Evolutionary conservation across 768 basidiomycete species (phyloP).

Genomic region (Mrakia frigida): DNA sequence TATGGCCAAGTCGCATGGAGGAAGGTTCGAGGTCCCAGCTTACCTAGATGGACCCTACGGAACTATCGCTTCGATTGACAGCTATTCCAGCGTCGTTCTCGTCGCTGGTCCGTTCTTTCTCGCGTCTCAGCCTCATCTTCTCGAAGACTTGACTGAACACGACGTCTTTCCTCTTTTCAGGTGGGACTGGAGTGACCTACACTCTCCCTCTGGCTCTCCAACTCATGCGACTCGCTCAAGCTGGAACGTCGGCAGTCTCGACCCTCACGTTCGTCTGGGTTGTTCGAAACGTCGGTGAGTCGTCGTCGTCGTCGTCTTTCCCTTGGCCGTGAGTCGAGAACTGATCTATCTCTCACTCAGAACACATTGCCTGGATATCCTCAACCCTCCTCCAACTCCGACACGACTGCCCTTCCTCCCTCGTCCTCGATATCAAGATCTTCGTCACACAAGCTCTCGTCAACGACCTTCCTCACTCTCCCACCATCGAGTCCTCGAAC

Average conservation of each 20-base stretch:
- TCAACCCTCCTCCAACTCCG: background rate
- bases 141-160: too few species aligned
- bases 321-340: too few species aligned
- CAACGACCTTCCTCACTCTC: background rate
- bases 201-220: constrained; percentile 4
- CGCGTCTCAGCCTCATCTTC: too few species aligned
- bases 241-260: constrained; percentile 16
- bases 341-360: background rate
- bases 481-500: background rate
- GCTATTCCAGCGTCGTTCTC: constrained; percentile 20
- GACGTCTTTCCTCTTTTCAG: background rate
- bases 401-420: background rate
- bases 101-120: constrained; percentile 1
- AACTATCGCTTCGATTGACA: background rate
- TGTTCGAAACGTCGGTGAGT: constrained; percentile 13
- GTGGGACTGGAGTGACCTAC: constrained; percentile 29
- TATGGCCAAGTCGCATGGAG: constrained; percentile 1
- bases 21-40: constrained; percentile 4
- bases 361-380: constrained; percentile 26
- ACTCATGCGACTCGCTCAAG: constrained; percentile 6
- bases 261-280: constrained; percentile 28
- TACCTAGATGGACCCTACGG: constrained; percentile 29
- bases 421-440: constrained; percentile 24
- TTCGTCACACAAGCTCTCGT: constrained; percentile 10
- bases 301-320: background rate